Evolutionary conservation across 495 filamentous ascomycete species (phyloP).

Genomic region (Aspergillus mulundensis): DNA sequence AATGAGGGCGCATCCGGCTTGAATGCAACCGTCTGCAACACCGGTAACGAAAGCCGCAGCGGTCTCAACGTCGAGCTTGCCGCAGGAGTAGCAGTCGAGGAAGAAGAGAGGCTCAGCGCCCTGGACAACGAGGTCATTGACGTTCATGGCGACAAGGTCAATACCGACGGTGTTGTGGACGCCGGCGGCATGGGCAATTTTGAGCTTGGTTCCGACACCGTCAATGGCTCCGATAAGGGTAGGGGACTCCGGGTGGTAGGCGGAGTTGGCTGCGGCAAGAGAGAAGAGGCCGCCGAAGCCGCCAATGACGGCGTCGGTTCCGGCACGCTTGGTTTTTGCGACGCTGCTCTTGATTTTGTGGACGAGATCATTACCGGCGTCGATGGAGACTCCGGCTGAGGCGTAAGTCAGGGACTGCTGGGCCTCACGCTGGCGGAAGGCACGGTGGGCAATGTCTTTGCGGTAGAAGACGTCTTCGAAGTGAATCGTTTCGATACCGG

Average conservation of each 20-base stretch:
- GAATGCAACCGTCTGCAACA: constrained; percentile 76
- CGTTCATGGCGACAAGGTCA: constrained; percentile 97
- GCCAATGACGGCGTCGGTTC: constrained; percentile 86
- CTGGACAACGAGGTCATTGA: constrained; percentile 94
- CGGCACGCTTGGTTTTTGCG: constrained; percentile 70
- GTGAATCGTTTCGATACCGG: constrained; percentile 68
- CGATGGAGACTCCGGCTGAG: constrained; percentile 86
- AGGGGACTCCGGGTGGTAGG: constrained; percentile 65
- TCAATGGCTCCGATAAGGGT: constrained; percentile 88
- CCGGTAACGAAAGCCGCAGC: constrained; percentile 81
- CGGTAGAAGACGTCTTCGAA: constrained; percentile 92
- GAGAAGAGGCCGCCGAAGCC: constrained; percentile 92
- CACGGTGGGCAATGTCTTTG: constrained; percentile 83
- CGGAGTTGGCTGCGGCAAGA: constrained; percentile 61
- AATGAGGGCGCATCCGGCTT: constrained; percentile 81
- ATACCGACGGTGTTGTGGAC: constrained; percentile 93
- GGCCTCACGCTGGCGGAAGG: constrained; percentile 37
- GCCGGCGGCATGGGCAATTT: constrained; percentile 80
- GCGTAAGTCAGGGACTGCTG: constrained; percentile 79
- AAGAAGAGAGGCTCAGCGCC: constrained; percentile 92
- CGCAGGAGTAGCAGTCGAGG: constrained; percentile 93
- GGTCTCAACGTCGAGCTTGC: constrained; percentile 70
- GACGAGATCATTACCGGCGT: constrained; percentile 86
- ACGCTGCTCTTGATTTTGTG: constrained; percentile 83
- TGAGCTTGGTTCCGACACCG: constrained; percentile 94